Evolutionary conservation across 345 rosid species (phyloP), one percentile per base, ranked within the genome.

Genomic region (Microthlaspi erraticum): DNA sequence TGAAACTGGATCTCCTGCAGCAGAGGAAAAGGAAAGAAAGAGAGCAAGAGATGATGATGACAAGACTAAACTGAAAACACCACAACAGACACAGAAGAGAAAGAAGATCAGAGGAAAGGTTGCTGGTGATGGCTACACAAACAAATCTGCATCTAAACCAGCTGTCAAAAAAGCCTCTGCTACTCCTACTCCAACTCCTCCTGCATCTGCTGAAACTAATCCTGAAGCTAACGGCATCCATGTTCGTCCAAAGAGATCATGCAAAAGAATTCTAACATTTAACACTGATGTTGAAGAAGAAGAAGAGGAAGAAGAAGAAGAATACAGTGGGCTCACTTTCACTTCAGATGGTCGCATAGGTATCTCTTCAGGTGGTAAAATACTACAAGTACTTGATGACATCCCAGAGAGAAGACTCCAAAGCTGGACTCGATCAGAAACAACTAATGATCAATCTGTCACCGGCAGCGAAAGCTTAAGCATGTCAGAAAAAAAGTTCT

Each of bases 91-190:
- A 68, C 78, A 78, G 0, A 93, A 81, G 70, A 79, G 84, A 60
- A 93, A 76, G 70, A 93, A 90, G 81, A 86, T 83, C 67, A 86
- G 95, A 70, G 89, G 92, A 0, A 93, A 84, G 79, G 93, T 93
- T 37, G 79, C 81, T 34, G 69, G 32, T 7, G 97, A 90, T 77
- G 83, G 66, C 49, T 82, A 81, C 60, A 75, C 76, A 2, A 77
- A 65, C 13, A 72, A 29, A 44, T 38, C 83, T 31, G 64, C 77
- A 57, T 79, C 79, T 52, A 80, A 66, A 62, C 36, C 80, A 34
- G 73, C 45, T 4, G 82, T 56, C 18, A 85, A 82, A 70, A 81
- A 82, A 66, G 76, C 83, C 68, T 70, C 82, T 43, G 55, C 65
- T 43, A 75, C 45, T 42, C 26, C 50, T 26, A 0, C 29, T 26